Evolutionary conservation across 2,329 filamentous ascomycete species (phyloP).

Genomic region (Penicillium crustosum): DNA sequence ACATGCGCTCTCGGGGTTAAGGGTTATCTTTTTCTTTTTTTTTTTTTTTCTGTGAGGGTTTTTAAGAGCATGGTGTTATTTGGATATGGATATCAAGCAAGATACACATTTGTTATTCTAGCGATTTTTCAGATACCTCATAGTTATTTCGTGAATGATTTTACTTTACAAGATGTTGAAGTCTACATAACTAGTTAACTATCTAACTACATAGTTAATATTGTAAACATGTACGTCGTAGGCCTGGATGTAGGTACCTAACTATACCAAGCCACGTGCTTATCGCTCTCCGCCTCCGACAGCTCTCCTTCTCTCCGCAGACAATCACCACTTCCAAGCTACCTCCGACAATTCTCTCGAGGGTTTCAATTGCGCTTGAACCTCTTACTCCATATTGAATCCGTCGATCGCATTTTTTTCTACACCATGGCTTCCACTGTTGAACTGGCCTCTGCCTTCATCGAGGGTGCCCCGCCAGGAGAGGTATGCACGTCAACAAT

Average conservation of each 20-base stretch:
- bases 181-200: too few species aligned
- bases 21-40: background rate
- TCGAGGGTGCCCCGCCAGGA: conserved; percentile 91
- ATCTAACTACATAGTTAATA: too few species aligned
- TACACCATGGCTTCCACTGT: conserved; percentile 47
- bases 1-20: background rate
- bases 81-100: conserved; percentile 3
- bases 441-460: conserved; percentile 75
- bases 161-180: background rate
- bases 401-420: background rate
- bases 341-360: background rate
- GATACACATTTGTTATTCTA: conserved; percentile 10
- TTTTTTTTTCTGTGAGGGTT: background rate
- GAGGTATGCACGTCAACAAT: conserved; percentile 63
- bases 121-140: conserved; percentile 15
- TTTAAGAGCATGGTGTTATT: conserved; percentile 2
- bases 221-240: background rate
- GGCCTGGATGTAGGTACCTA: too few species aligned
- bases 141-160: background rate
- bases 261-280: conserved; percentile 18
- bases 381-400: background rate
- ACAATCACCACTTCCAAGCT: background rate
- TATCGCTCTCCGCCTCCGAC: conserved; percentile 21
- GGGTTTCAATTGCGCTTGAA: background rate
- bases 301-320: conserved; percentile 21